Base-by-base conservation (phyloP, 345 rosid species). In the Hibiscus syriacus region DNA sequence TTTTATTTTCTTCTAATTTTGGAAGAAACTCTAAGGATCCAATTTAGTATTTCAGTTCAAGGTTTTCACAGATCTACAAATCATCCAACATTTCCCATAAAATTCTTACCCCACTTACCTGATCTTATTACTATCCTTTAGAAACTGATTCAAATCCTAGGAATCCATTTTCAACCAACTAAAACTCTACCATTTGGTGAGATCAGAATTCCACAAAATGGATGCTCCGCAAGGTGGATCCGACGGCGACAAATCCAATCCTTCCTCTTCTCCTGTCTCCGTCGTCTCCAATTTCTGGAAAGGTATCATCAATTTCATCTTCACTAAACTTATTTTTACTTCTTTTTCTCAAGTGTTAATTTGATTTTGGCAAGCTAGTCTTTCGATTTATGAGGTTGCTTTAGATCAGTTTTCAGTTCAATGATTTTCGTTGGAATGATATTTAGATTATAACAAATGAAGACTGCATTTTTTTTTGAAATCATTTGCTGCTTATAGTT, bases 271-370 rank as follows among this genome's bases (percentile, higher is more conserved):
- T 77, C 96, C 97, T 36, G 68, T 85, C 78, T 76, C 92, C 32
- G 80, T 83, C 67, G 86, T 91, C 77, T 78, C 92, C 72, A 84
- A 78, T 81, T 94, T 89, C 85, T 94, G 99, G 99, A 86, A 81
- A 94, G 99, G 99, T 90, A 74, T 43, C 16, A 8, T 43, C 16
- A 22, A 16, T 20, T 25, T 55, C 3, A 65, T 2, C 16, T 36
- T 8, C 23, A n/a, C 16, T 43, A 16, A 20, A 17, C 13, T 11
- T 30, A 0, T 16, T 26, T 2, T 41, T 0, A 12, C n/a, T 56
- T 58, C 0, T 58, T 1, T n/a, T 11, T 13, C 22, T 60, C 27
- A 22, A 22, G 30, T 61, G 66, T 61, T 38, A 20, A 38, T 22
- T 22, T 20, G 22, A 29, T 61, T 38, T 12, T 6, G n/a, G 25